Percentiles rank a stretch among this genome's conserved stretches.
These are phyloP conservation scores for Citrus glauca DNA, from an alignment of 345 rosid species.

Conservation along the genomic window DNA sequence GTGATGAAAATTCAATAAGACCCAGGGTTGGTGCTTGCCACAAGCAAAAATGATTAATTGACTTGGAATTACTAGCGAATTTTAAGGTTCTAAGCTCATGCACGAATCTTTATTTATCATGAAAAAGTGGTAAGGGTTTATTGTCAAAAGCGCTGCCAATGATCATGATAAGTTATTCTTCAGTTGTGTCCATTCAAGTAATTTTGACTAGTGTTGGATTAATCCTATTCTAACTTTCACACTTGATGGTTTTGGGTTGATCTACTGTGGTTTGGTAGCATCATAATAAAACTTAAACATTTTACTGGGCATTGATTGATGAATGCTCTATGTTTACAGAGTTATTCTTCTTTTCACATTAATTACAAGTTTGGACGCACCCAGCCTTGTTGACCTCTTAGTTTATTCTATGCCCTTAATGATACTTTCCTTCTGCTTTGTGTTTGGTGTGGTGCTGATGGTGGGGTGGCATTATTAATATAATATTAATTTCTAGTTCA, in stretches of 20 bases:
- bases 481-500: slow-evolving; percentile 1
- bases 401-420: not conserved
- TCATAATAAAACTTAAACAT: not conserved
- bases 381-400: not conserved
- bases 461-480: not conserved
- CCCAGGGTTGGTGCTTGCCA: not conserved
- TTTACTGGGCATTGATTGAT: not conserved
- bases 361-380: not conserved
- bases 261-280: not conserved
- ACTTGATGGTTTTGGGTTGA: not conserved
- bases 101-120: not conserved
- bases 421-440: not conserved
- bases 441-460: not conserved
- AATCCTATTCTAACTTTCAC: not conserved
- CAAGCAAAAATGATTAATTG: not conserved
- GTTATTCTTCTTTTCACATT: not conserved
- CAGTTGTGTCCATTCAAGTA: not conserved
- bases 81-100: not conserved
- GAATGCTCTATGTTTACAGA: not conserved
- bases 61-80: not conserved
- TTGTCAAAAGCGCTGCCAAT: not conserved
- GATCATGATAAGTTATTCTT: not conserved
- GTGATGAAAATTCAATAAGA: not conserved
- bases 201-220: not conserved
- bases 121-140: not conserved